Percentiles rank a stretch among this genome's conserved stretches.
Conservation (phyloP, 225 moss, liverwort and hornwort species). For the Antitrichia curtipendula region DNA sequence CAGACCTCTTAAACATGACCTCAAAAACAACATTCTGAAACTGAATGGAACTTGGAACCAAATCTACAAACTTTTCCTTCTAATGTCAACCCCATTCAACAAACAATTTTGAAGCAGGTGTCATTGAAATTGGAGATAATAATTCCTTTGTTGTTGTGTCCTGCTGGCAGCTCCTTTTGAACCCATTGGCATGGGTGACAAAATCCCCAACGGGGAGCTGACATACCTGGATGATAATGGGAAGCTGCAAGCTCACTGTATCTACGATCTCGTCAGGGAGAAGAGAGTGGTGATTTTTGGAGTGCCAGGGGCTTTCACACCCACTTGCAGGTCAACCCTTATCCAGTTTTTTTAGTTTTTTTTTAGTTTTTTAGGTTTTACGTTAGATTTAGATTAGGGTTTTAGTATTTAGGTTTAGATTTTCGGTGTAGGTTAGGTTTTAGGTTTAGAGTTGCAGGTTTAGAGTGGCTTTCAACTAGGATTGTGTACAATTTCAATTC, state of each 20-base stretch:
- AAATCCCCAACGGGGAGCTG: slow-evolving; percentile 56
- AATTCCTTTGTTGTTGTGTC: background rate
- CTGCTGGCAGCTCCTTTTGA: slow-evolving; percentile 15
- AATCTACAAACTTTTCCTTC: background rate
- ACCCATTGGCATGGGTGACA: slow-evolving; percentile 53
- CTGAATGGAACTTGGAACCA: background rate
- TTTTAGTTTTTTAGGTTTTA: background rate
- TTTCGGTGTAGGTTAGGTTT: no score
- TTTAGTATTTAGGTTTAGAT: background rate
- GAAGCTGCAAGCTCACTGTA: slow-evolving; percentile 41
- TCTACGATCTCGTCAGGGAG: slow-evolving; percentile 43
- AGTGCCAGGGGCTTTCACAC: slow-evolving; percentile 84
- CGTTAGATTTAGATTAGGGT: background rate
- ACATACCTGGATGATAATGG: slow-evolving; percentile 53
- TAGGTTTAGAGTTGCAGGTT: background rate
- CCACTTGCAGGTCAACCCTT: slow-evolving; percentile 59
- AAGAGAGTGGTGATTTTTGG: slow-evolving; percentile 67
- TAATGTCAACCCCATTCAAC: background rate
- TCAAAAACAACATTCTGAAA: background rate
- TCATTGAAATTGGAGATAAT: background rate
- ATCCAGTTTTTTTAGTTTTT: background rate
- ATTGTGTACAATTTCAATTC: background rate
- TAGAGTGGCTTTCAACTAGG: background rate
- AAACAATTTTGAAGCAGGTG: background rate
- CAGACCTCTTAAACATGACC: background rate